phyloP scores from a whole-genome alignment of 2,329 filamentous ascomycete species.

The Ustulina deusta region DNA sequence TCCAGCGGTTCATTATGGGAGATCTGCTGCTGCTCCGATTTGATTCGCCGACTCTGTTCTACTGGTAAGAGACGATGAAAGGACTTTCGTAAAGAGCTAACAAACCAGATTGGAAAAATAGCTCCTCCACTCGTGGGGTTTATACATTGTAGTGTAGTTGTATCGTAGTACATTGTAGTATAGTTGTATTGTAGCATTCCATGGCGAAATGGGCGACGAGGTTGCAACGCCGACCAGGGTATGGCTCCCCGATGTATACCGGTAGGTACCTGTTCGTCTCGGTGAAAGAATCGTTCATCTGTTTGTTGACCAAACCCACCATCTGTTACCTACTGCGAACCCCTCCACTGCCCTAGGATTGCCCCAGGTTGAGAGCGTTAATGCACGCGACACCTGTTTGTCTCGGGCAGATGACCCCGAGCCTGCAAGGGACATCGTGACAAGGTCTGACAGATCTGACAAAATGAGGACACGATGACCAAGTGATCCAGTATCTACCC shows the following conservation, averaged over 20 bases:
- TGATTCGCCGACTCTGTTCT: not conserved
- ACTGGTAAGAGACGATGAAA: not conserved
- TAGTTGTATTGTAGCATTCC: constrained; percentile 11
- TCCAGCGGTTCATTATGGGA: constrained; percentile 31
- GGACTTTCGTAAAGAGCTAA: not conserved
- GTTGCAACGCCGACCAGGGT: constrained; percentile 24
- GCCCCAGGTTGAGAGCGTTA: not conserved
- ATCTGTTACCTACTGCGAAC: not conserved
- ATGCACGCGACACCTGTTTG: not conserved
- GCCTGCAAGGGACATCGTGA: constrained; percentile 12
- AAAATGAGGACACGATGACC: constrained; percentile 3
- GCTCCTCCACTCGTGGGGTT: constrained; percentile 1
- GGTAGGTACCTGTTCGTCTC: constrained; percentile 3
- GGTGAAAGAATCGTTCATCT: constrained; percentile 27
- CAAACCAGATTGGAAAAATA: constrained; percentile 5
- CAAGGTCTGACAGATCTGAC: not conserved
- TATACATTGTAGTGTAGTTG: constrained; percentile 25
- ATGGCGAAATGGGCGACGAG: constrained; percentile 9
- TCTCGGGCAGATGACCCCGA: not conserved
- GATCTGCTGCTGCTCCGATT: constrained; percentile 11
- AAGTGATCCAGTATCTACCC: constrained; percentile 21
- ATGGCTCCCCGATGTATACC: constrained; percentile 21
- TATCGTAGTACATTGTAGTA: too few species aligned
- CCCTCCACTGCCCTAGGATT: not conserved
- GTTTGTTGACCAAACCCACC: constrained; percentile 1